Conservation (phyloP, 768 basidiomycete species). For the Hypsizygus marmoreus region DNA sequence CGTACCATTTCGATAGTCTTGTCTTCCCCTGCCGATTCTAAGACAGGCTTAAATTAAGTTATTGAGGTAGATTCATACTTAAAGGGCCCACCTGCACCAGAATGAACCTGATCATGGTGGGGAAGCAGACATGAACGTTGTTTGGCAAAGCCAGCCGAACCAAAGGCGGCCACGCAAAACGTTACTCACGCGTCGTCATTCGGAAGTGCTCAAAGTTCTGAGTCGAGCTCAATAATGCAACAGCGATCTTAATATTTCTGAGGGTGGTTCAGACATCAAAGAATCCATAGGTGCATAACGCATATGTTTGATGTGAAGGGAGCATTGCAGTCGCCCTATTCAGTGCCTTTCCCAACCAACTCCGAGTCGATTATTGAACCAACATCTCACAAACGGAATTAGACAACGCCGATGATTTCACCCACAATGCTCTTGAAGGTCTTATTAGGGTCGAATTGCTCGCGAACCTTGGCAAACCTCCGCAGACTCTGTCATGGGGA, state of each 20-base stretch:
- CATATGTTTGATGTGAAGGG: no score
- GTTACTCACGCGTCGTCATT: background rate
- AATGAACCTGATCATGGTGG: slow-evolving; percentile 92
- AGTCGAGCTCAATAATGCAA: no score
- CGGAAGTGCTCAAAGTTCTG: no score
- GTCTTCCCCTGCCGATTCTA: slow-evolving; percentile 99
- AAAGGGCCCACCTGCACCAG: slow-evolving; percentile 79
- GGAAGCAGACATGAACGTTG: slow-evolving; percentile 9
- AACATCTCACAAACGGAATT: slow-evolving; percentile 1
- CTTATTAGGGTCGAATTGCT: slow-evolving; percentile 33
- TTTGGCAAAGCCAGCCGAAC: slow-evolving; percentile 13
- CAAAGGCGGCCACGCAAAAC: slow-evolving; percentile 16
- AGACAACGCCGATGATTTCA: slow-evolving; percentile 37
- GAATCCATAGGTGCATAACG: no score
- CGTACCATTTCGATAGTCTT: slow-evolving; percentile 97
- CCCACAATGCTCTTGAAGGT: slow-evolving; percentile 36
- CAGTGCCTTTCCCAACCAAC: no score
- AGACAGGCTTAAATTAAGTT: background rate
- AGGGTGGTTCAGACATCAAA: no score
- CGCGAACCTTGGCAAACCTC: slow-evolving; percentile 32
- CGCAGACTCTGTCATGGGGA: slow-evolving; percentile 22
- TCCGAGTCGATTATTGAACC: background rate
- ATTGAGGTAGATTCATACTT: background rate
- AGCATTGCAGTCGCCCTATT: no score
- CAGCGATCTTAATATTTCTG: no score